These are phyloP conservation scores for Trametes coccinea DNA, from an alignment of 768 basidiomycete genomes.

Conservation along the genomic window DNA sequence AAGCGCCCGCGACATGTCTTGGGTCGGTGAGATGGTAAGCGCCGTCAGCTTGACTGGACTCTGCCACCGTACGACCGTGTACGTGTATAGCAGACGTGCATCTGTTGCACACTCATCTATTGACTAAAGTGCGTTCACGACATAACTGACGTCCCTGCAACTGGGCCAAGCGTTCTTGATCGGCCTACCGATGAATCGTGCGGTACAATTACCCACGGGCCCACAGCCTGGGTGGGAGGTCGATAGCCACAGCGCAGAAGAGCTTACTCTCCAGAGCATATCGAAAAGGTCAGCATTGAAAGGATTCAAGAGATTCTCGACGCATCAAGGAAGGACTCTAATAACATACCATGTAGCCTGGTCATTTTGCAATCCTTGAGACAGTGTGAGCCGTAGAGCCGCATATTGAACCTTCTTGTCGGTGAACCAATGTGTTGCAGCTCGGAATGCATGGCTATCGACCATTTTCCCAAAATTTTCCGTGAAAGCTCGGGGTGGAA, in stretches of 20 bases:
- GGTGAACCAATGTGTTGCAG: conserved; percentile 36
- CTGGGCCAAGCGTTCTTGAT: background rate
- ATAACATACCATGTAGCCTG: conserved; percentile 42
- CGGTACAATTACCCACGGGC: conserved; percentile 54
- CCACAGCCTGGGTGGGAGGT: conserved; percentile 60
- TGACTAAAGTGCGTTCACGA: no score
- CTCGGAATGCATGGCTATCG: conserved; percentile 70
- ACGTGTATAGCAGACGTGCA: no score
- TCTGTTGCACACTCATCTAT: no score
- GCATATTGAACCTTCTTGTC: background rate
- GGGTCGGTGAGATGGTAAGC: no score
- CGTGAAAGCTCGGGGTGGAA: conserved; percentile 59
- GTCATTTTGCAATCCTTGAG: conserved; percentile 66
- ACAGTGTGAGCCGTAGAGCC: conserved; percentile 52
- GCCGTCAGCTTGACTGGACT: background rate
- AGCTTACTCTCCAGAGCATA: conserved; percentile 43
- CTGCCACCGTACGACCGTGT: no score
- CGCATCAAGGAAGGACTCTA: background rate
- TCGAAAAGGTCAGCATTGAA: conserved; percentile 56
- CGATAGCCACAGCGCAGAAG: conserved; percentile 36
- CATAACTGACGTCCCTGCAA: no score
- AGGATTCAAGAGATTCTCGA: background rate
- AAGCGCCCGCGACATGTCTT: no score
- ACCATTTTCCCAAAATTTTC: conserved; percentile 71
- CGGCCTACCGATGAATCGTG: conserved; percentile 16